Evolutionary conservation across 257 asterid genomes (phyloP), one percentile per base, ranked within the genome.

Genomic region (Penstemon newberryi): DNA sequence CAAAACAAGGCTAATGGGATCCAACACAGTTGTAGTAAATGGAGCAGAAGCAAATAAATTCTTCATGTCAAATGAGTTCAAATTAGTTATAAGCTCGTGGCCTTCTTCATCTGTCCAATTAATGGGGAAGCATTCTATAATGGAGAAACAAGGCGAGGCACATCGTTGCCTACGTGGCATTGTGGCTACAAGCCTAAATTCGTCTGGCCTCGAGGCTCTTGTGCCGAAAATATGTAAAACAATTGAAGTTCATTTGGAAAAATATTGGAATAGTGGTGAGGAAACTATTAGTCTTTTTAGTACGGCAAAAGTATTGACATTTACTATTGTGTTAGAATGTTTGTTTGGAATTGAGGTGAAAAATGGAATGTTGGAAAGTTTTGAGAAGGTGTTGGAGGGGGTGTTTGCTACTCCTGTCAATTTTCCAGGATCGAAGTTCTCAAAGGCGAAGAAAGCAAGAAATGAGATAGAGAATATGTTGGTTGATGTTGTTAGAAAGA

Each of bases 41-140:
- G 98, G 96, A 41, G 88, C 86, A 0, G 92, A 92, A 10, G 96
- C 98, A 13, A 89, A 89, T 66, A 86, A 82, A 71, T 92, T 92
- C 80, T 83, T 92, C 75, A 66, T 92, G 64, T 84, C 98, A 0
- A 92, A 86, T 49, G 96, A 92, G 62, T 92, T 89, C 82, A 92
- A 87, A 78, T 65, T 92, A 47, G 96, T 92, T 1, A 83, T 92
- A 11, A 92, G 98, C 75, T 89, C 98, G 6, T 92, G 98, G 98
- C 98, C 98, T 5, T 64, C 96, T 4, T 89, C 98, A 0, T 84
- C 92, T 0, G 96, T 92, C 11, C 89, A 86, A 65, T 72, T 92
- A n/a, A 92, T 92, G 98, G 96, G 96, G 0, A 70, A 65, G 64
- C 73, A 89, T 52, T 87, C 90, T 0, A 92, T 92, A 63, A 92